Conservation (phyloP, 257 asterid species). For the Eustoma russellianum region DNA sequence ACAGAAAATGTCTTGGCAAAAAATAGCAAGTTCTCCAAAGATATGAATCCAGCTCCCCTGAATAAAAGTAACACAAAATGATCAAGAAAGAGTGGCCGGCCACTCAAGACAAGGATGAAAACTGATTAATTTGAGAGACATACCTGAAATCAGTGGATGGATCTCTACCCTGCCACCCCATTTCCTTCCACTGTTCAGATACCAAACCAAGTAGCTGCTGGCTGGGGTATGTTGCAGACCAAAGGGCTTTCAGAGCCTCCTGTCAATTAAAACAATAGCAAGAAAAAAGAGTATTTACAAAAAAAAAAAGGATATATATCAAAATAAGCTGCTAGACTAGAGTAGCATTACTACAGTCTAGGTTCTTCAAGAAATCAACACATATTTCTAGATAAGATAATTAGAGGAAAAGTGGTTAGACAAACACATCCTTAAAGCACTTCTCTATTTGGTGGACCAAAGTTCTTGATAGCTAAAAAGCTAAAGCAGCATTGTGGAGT, state of each 20-base stretch:
- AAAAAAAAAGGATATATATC: too few species aligned
- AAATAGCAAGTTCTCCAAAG: constrained; percentile 75
- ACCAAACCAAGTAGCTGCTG: constrained; percentile 56
- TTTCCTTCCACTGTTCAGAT: constrained; percentile 89
- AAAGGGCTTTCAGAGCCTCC: constrained; percentile 76
- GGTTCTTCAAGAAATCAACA: too few species aligned
- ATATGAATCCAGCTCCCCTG: constrained; percentile 89
- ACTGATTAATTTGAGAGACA: not conserved
- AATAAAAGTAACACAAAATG: constrained; percentile 5
- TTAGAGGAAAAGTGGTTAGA: too few species aligned
- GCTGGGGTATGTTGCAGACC: constrained; percentile 76
- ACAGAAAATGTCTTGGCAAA: constrained; percentile 74
- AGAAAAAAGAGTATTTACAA: too few species aligned
- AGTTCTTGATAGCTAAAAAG: too few species aligned
- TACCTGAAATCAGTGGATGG: constrained; percentile 93
- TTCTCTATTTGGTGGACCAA: too few species aligned
- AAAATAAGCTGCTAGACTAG: not conserved
- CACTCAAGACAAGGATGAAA: not conserved
- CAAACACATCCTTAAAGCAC: too few species aligned
- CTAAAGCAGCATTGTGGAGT: too few species aligned
- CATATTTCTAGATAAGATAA: too few species aligned
- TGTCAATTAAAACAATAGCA: constrained; percentile 7
- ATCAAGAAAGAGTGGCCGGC: not conserved
- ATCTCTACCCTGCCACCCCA: constrained; percentile 99
- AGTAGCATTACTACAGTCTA: not conserved